Evolutionary conservation across 441 rosid genomes (phyloP).

Genomic region (Populus hybrid): DNA sequence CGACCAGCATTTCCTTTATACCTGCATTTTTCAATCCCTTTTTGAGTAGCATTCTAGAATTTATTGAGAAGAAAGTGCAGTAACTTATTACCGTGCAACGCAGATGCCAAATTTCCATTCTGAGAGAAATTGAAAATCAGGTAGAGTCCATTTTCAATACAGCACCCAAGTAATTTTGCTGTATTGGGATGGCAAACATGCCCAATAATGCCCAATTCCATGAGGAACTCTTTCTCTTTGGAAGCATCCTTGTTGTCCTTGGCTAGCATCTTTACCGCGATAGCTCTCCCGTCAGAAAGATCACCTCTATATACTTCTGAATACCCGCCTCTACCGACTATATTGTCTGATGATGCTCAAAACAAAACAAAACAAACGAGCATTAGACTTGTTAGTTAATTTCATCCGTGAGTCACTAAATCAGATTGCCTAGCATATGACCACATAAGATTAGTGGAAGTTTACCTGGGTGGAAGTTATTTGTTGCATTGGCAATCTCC

Average conservation of each 20-base stretch:
- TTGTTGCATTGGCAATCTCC: constrained; percentile 73
- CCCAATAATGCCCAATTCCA: constrained; percentile 74
- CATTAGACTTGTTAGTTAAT: neutral
- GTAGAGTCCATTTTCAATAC: constrained; percentile 80
- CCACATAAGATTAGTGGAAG: neutral
- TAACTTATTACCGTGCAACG: constrained; percentile 57
- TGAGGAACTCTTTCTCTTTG: constrained; percentile 85
- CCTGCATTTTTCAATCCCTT: neutral
- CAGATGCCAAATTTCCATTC: constrained; percentile 72
- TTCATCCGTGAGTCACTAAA: neutral
- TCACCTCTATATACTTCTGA: constrained; percentile 92
- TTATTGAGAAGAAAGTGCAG: neutral
- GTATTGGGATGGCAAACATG: constrained; percentile 87
- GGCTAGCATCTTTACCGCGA: constrained; percentile 84
- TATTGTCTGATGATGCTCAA: constrained; percentile 42
- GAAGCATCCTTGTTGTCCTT: constrained; percentile 66
- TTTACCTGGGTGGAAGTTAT: constrained; percentile 63
- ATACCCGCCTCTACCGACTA: constrained; percentile 83
- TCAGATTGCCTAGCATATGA: neutral
- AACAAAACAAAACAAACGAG: neutral
- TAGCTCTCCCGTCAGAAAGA: constrained; percentile 54
- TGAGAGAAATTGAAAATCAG: constrained; percentile 76
- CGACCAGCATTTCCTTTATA: neutral
- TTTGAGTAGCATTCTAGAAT: neutral
- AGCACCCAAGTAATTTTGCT: constrained; percentile 76